Percentiles rank a stretch among this genome's conserved stretches.
Conservation (phyloP, 2,329 filamentous ascomycete genomes). For the Penicillium glabrum region DNA sequence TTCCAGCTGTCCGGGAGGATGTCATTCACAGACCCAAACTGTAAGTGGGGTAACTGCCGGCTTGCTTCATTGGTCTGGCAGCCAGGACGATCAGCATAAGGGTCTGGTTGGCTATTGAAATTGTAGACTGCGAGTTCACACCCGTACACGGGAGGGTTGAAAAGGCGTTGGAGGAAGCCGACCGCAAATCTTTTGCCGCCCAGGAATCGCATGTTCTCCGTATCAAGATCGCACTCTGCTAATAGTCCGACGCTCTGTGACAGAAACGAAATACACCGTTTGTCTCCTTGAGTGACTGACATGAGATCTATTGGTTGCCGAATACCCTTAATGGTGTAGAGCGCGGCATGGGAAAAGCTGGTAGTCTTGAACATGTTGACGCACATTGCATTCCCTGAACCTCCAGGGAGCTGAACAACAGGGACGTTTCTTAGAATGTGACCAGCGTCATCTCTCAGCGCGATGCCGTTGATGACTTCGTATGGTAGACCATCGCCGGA, state of each 20-base stretch:
- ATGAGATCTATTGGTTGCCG: slow-evolving; percentile 79
- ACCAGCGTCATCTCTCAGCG: slow-evolving; percentile 70
- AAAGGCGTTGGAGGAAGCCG: background rate
- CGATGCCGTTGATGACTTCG: slow-evolving; percentile 93
- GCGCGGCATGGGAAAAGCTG: slow-evolving; percentile 70
- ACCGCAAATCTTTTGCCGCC: background rate
- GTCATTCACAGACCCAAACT: background rate
- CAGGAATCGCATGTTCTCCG: background rate
- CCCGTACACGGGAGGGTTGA: background rate
- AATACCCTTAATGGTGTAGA: slow-evolving; percentile 84
- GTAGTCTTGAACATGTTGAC: slow-evolving; percentile 84
- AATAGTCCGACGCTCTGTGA: background rate
- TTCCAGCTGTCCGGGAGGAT: background rate
- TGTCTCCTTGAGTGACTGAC: slow-evolving; percentile 79
- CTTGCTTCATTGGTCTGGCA: background rate
- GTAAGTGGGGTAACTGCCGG: too few relatives aligned
- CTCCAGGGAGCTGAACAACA: slow-evolving; percentile 84
- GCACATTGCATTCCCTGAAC: slow-evolving; percentile 85
- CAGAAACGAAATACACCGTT: background rate
- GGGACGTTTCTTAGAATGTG: slow-evolving; percentile 74
- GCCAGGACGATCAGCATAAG: background rate
- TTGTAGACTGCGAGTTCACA: background rate
- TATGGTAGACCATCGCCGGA: slow-evolving; percentile 90
- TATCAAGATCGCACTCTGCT: slow-evolving; percentile 1
- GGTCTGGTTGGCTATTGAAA: background rate